Evolutionary conservation across 2,329 filamentous ascomycete genomes (phyloP).

Genomic region (Aureobasidium lini): DNA sequence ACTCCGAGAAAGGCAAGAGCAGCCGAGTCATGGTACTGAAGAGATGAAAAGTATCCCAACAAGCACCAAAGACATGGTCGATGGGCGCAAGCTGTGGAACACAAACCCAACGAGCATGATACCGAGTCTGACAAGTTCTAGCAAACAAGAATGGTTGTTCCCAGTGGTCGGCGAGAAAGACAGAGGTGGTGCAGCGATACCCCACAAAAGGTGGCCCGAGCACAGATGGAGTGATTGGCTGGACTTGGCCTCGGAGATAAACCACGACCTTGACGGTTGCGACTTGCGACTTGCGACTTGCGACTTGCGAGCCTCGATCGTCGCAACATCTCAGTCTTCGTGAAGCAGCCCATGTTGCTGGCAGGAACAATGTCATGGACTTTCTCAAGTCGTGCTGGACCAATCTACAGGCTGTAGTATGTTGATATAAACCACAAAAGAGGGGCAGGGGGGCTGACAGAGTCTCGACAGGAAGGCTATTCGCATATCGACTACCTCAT

Average conservation of each 20-base stretch:
- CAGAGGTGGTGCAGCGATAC: no score
- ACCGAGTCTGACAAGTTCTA: not conserved
- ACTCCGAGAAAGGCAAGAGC: not conserved
- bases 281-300: not conserved
- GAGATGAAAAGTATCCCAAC: not conserved
- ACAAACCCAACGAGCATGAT: no score
- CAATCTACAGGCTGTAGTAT: constrained; percentile 24
- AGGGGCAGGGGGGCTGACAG: not conserved
- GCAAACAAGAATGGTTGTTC: not conserved
- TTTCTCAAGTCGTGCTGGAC: constrained; percentile 28
- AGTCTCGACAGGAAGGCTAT: constrained; percentile 1
- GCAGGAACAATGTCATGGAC: constrained; percentile 23
- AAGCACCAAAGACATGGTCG: no score
- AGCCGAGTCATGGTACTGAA: not conserved
- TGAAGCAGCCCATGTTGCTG: not conserved
- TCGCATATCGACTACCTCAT: constrained; percentile 14
- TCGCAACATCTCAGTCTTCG: not conserved
- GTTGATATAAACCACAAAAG: not conserved
- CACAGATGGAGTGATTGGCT: not conserved
- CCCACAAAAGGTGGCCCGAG: not conserved
- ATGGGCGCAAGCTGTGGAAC: no score
- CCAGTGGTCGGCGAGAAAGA: not conserved
- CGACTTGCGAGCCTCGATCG: not conserved
- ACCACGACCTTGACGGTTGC: not conserved
- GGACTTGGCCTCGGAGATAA: constrained; percentile 3